A percentile compares a stretch with the other conserved stretches of the same genome.
Evolutionary conservation across 2,329 filamentous ascomycete genomes (phyloP).

Genomic region (Verticillium tricorpus): DNA sequence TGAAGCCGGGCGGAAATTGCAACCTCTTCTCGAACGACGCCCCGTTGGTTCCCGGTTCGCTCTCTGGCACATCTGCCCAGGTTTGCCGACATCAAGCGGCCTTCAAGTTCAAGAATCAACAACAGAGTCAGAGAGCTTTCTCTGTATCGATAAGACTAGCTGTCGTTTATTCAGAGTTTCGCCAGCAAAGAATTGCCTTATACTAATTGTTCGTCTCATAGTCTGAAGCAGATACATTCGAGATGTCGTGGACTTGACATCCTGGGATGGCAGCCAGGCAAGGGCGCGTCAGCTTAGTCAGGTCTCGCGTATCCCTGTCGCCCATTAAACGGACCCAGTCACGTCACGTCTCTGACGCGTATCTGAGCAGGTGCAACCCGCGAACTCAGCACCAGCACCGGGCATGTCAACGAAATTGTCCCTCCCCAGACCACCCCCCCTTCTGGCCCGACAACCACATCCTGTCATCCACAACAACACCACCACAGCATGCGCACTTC

Average conservation of each 20-base stretch:
- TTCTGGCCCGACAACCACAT: background rate
- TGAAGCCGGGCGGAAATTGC: too few relatives aligned
- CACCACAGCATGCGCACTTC: background rate
- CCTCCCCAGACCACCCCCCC: background rate
- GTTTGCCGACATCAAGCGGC: too few relatives aligned
- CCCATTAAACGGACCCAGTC: constrained; percentile 2
- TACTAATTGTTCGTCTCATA: too few relatives aligned
- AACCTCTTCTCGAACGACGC: too few relatives aligned
- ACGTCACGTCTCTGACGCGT: constrained; percentile 30
- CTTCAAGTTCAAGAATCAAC: too few relatives aligned
- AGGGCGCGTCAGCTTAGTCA: background rate
- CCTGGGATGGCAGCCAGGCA: background rate
- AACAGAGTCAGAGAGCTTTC: too few relatives aligned
- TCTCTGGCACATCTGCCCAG: too few relatives aligned
- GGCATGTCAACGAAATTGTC: background rate
- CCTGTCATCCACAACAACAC: constrained; percentile 3
- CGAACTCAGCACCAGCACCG: background rate
- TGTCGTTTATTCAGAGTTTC: too few relatives aligned
- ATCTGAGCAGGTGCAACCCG: constrained; percentile 3
- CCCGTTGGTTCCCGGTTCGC: too few relatives aligned
- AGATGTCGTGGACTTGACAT: background rate
- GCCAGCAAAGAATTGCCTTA: too few relatives aligned
- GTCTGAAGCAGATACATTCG: background rate
- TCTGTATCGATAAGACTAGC: too few relatives aligned
- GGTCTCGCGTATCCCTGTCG: constrained; percentile 1